Conservation (phyloP, 108 stramenopile genomes). For the Cyclotella sp. region DNA sequence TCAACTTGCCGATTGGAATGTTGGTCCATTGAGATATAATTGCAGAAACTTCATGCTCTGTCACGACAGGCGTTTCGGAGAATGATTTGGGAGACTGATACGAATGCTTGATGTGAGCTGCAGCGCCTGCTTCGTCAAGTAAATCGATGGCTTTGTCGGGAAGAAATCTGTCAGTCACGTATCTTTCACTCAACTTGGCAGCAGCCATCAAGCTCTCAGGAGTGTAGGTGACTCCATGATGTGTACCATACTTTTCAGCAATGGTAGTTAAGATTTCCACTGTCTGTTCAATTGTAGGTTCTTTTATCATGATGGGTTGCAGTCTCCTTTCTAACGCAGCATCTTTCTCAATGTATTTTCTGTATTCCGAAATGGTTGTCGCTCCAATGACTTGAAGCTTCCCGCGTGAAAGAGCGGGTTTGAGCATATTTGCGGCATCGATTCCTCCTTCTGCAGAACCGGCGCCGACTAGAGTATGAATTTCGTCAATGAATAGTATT, state of each 20-base stretch:
- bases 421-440: slow-evolving; percentile 93
- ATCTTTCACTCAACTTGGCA: slow-evolving; percentile 77
- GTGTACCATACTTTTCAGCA: slow-evolving; percentile 68
- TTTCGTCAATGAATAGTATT: slow-evolving; percentile 88
- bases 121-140: slow-evolving; percentile 96
- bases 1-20: slow-evolving; percentile 80
- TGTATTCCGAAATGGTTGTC: slow-evolving; percentile 91
- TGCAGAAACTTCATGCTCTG: slow-evolving; percentile 69
- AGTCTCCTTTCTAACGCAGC: slow-evolving; percentile 89
- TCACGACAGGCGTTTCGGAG: slow-evolving; percentile 61
- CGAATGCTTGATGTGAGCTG: slow-evolving; percentile 84
- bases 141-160: slow-evolving; percentile 95
- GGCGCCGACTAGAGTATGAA: slow-evolving; percentile 83
- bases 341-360: slow-evolving; percentile 94
- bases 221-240: slow-evolving; percentile 78
- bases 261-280: slow-evolving; percentile 80
- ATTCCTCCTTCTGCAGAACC: slow-evolving; percentile 89
- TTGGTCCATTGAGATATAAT: slow-evolving; percentile 75
- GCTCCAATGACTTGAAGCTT: slow-evolving; percentile 90
- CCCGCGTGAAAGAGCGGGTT: slow-evolving; percentile 88
- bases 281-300: slow-evolving; percentile 82
- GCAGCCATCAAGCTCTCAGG: slow-evolving; percentile 67
- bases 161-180: slow-evolving; percentile 83
- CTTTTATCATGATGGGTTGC: slow-evolving; percentile 86
- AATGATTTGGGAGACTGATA: slow-evolving; percentile 39